phyloP scores from a whole-genome alignment of 805 yeast genomes.

The Yarrowia sp. region DNA sequence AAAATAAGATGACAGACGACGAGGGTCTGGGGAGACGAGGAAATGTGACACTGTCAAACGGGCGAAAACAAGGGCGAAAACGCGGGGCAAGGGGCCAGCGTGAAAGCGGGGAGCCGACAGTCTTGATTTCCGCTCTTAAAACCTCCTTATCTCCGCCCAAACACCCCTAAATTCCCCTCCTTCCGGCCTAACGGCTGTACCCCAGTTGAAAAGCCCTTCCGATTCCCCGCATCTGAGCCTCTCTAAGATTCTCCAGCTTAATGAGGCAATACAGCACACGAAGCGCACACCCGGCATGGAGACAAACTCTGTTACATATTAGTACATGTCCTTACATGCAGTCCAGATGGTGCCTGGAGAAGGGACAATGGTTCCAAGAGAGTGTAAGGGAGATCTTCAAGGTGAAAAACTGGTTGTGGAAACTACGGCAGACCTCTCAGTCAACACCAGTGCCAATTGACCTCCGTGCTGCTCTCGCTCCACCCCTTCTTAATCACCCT shows the following conservation, averaged over 20 bases:
- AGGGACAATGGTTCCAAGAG: not conserved
- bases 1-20: not conserved
- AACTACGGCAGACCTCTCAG: too few species aligned
- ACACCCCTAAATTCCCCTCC: not conserved
- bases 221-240: conserved; percentile 38
- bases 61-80: not conserved
- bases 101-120: not conserved
- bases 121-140: not conserved
- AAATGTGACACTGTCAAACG: too few species aligned
- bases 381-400: too few species aligned
- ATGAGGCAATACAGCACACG: conserved; percentile 36
- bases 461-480: not conserved
- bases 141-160: not conserved
- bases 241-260: conserved; percentile 6
- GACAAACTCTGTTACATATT: conserved; percentile 32
- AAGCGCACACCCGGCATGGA: conserved; percentile 19
- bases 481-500: not conserved
- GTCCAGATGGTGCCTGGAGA: conserved; percentile 9
- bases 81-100: not conserved
- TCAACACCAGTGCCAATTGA: too few species aligned
- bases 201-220: conserved; percentile 24
- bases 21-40: too few species aligned
- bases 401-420: too few species aligned
- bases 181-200: conserved; percentile 38
- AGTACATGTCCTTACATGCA: conserved; percentile 37